A percentile compares a stretch with the other conserved stretches of the same genome.
Conservation (phyloP, 495 filamentous ascomycete species). For the Daldinia grandis region DNA sequence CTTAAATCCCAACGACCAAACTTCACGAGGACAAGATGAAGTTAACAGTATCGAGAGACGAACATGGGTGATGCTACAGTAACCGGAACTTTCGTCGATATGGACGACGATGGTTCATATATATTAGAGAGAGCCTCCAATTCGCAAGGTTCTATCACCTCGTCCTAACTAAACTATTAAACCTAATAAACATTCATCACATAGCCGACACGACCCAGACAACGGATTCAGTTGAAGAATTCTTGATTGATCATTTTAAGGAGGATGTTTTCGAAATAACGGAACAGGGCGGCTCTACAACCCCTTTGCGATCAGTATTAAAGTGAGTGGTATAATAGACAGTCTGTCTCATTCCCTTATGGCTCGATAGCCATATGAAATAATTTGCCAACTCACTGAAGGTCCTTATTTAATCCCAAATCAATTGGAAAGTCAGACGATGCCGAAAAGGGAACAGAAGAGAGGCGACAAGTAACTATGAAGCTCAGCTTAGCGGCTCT, state of each 20-base stretch:
- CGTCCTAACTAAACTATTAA: too few species aligned
- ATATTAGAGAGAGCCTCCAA: too few species aligned
- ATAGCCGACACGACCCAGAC: too few species aligned
- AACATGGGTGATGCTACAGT: too few species aligned
- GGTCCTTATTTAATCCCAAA: neutral
- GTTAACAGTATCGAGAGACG: too few species aligned
- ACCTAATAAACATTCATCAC: too few species aligned
- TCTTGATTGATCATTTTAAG: neutral
- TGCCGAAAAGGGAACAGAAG: neutral
- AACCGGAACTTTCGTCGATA: too few species aligned
- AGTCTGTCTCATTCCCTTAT: neutral
- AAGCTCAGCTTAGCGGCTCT: neutral
- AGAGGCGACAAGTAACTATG: neutral
- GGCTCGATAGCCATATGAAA: too few species aligned
- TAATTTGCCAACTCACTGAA: neutral
- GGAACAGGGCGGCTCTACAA: neutral
- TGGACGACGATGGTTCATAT: too few species aligned
- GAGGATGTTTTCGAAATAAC: neutral
- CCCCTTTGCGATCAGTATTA: neutral
- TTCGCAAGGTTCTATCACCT: too few species aligned
- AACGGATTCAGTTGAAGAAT: neutral
- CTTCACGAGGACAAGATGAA: too few species aligned
- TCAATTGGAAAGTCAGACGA: neutral
- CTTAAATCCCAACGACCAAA: too few species aligned
- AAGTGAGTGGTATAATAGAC: neutral